These are phyloP conservation scores for Wickerhamiella shivajii DNA, from an alignment of 805 yeast genomes.

Conservation along the genomic window DNA sequence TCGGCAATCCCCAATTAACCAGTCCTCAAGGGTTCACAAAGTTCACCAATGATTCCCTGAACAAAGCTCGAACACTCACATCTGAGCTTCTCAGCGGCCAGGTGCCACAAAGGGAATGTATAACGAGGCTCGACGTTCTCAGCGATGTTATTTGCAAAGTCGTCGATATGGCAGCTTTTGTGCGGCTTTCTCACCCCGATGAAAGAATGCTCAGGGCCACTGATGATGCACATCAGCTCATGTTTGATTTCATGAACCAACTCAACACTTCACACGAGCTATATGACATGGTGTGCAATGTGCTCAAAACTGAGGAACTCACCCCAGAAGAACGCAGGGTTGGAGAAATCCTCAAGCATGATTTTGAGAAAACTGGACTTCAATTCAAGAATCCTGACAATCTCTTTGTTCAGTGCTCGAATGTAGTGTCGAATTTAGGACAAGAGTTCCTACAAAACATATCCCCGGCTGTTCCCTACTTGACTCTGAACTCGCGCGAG, in stretches of 20 bases:
- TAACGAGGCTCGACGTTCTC: slow-evolving; percentile 61
- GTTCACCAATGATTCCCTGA: slow-evolving; percentile 53
- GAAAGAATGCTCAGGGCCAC: slow-evolving; percentile 60
- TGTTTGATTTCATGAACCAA: slow-evolving; percentile 89
- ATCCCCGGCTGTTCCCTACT: slow-evolving; percentile 24
- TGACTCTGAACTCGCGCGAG: slow-evolving; percentile 17
- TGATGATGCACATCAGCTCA: slow-evolving; percentile 68
- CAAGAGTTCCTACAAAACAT: slow-evolving; percentile 49
- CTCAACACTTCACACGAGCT: slow-evolving; percentile 71
- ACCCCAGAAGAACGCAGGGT: slow-evolving; percentile 66
- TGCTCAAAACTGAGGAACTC: slow-evolving; percentile 35
- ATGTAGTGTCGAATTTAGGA: slow-evolving; percentile 65
- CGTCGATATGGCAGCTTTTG: slow-evolving; percentile 85
- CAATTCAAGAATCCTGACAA: slow-evolving; percentile 46
- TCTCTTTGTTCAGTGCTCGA: slow-evolving; percentile 58
- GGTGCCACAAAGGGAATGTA: slow-evolving; percentile 28
- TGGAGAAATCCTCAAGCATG: slow-evolving; percentile 64
- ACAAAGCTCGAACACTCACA: slow-evolving; percentile 48
- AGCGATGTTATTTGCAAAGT: slow-evolving; percentile 85
- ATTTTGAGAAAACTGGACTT: slow-evolving; percentile 83
- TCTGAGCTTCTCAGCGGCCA: slow-evolving; percentile 39
- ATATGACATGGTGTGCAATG: slow-evolving; percentile 42
- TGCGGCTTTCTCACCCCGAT: slow-evolving; percentile 77
- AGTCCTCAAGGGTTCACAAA: slow-evolving; percentile 55
- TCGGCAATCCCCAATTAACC: slow-evolving; percentile 53